A percentile compares a stretch with the other conserved stretches of the same genome.
Conservation (phyloP, 23 red algal genomes). For the Gracilaria domingensis region DNA sequence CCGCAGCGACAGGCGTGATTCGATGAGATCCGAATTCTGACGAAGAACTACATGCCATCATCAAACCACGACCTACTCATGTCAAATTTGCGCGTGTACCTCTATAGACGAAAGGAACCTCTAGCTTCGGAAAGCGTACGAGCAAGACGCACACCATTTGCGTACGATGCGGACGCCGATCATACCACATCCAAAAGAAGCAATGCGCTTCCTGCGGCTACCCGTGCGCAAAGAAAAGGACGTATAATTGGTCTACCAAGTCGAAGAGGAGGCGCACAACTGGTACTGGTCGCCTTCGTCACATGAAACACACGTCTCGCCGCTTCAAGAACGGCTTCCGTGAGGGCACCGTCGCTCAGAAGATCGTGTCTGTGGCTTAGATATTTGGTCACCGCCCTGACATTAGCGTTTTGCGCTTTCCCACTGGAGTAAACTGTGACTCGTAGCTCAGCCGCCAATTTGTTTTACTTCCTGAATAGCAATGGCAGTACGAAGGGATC, state of each 20-base stretch:
- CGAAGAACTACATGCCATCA: background rate
- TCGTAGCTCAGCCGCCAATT: background rate
- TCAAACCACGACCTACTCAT: background rate
- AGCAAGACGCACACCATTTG: conserved; percentile 97
- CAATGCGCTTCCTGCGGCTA: conserved; percentile 93
- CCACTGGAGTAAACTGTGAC: background rate
- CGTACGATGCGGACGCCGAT: conserved; percentile 92
- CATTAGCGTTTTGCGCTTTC: background rate
- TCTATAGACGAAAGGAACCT: conserved; percentile 94
- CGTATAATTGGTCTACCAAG: conserved; percentile 96
- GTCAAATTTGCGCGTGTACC: background rate
- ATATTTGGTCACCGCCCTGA: background rate
- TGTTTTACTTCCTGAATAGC: background rate
- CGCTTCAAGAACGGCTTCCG: conserved; percentile 99
- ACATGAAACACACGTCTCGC: conserved; percentile 84
- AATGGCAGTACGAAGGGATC: background rate
- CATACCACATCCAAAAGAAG: conserved; percentile 99
- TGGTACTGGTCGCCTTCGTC: conserved; percentile 91
- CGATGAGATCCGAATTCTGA: background rate
- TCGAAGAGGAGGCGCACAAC: conserved; percentile 95
- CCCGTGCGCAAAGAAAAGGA: conserved; percentile 88
- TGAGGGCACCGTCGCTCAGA: conserved; percentile 72
- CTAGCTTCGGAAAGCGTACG: conserved; percentile 89
- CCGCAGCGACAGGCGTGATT: background rate
- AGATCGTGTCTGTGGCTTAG: conserved; percentile 50